Conservation (phyloP, 176 grass and related monocot genomes). For the Musa schizocarpa region DNA sequence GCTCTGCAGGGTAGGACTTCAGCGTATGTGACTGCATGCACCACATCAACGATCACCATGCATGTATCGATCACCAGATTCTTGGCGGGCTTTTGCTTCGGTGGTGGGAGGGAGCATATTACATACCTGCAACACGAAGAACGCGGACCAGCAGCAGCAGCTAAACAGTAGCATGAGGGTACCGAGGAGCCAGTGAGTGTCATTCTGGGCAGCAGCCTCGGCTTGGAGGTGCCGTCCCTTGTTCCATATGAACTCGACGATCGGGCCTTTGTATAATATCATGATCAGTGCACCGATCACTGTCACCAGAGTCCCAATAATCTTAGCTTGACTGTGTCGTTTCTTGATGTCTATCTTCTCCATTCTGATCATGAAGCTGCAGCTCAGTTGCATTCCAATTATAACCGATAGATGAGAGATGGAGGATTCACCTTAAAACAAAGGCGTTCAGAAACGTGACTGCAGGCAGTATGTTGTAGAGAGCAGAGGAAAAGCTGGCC, state of each 20-base stretch:
- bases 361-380: conserved; percentile 25
- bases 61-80: not conserved
- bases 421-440: conserved; percentile 34
- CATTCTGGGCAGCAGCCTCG: not conserved
- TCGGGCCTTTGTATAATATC: conserved; percentile 78
- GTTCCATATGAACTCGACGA: conserved; percentile 61
- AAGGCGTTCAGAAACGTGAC: conserved; percentile 69
- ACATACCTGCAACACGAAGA: conserved; percentile 83
- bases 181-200: conserved; percentile 42
- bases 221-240: conserved; percentile 29
- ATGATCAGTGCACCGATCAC: conserved; percentile 78
- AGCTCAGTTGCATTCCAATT: not conserved
- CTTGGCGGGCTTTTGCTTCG: not conserved
- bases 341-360: conserved; percentile 58
- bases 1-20: conserved; percentile 58
- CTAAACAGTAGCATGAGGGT: conserved; percentile 51
- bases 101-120: not conserved
- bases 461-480: conserved; percentile 72
- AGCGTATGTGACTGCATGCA: conserved; percentile 51
- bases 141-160: conserved; percentile 62
- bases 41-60: not conserved
- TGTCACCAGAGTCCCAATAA: conserved; percentile 46
- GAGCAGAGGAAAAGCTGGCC: conserved; percentile 60
- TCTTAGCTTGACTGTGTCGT: conserved; percentile 70
- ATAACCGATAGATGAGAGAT: not conserved